These are phyloP conservation scores for Calocybe cyanea DNA, from an alignment of 768 basidiomycete genomes.

Conservation along the genomic window DNA sequence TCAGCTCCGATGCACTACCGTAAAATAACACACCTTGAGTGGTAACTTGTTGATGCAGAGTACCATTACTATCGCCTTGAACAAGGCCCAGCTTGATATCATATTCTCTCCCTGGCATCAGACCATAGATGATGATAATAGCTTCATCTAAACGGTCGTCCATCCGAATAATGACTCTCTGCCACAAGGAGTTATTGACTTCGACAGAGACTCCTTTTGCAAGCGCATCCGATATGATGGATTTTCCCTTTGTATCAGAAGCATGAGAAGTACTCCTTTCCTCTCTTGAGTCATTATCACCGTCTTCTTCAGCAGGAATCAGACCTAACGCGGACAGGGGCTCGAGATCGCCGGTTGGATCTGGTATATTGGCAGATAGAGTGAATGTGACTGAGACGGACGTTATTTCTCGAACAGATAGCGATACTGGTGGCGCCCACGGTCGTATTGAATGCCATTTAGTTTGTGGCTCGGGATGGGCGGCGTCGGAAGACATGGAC, in stretches of 20 bases:
- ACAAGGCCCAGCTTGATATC: slow-evolving; percentile 83
- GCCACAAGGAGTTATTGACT: slow-evolving; percentile 78
- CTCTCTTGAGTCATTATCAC: slow-evolving; percentile 32
- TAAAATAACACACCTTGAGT: slow-evolving; percentile 47
- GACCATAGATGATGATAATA: slow-evolving; percentile 85
- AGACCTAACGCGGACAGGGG: slow-evolving; percentile 41
- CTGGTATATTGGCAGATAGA: slow-evolving; percentile 51
- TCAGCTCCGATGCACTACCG: not conserved
- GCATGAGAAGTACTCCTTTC: slow-evolving; percentile 25
- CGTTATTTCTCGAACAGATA: slow-evolving; percentile 75
- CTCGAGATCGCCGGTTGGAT: slow-evolving; percentile 32
- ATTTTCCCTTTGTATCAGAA: slow-evolving; percentile 25
- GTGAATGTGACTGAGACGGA: slow-evolving; percentile 84
- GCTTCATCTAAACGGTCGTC: slow-evolving; percentile 84
- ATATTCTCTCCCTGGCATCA: slow-evolving; percentile 86
- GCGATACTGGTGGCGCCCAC: slow-evolving; percentile 68
- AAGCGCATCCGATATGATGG: slow-evolving; percentile 62
- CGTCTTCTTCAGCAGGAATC: slow-evolving; percentile 25
- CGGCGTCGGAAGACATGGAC: slow-evolving; percentile 25
- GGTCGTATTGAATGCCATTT: slow-evolving; percentile 74
- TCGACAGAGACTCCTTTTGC: slow-evolving; percentile 74
- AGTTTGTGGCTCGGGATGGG: slow-evolving; percentile 19
- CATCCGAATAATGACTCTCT: slow-evolving; percentile 72
- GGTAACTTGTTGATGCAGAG: slow-evolving; percentile 58
- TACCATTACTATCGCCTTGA: slow-evolving; percentile 47